Base-by-base conservation (phyloP, 2,329 filamentous ascomycete genomes). In the Penicillium occitanis region DNA sequence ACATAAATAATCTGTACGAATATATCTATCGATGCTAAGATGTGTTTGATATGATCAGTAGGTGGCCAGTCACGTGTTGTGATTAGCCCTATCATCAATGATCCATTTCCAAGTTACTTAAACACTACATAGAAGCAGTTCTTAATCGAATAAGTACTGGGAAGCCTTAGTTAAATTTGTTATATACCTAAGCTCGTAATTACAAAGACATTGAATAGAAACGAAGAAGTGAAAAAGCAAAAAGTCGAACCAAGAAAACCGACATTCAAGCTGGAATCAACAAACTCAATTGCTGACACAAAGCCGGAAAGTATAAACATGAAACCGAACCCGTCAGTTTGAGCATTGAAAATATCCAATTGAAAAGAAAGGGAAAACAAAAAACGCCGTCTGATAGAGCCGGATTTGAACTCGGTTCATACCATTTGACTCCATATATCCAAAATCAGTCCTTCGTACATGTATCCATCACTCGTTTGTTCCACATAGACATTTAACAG, bases 151-250 rank as follows among this genome's bases (percentile, higher is more conserved):
- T 3, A 37, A 42, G 5, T 28, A 42, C 28, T 17, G 14, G 14
- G 30, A 28, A 30, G 3, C 33, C 14, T 10, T 5, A 17, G 10
- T 7, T 7, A 33, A 8, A 17, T 19, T 42, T 42, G 13, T 35
- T 59, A 14, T 22, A 5, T 40, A 58, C n/a, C 35, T 42, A 44
- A 40, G 17, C 30, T n/a, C 13, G 1, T 25, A 44, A n/a, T 30
- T 60, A 60, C 8, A 19, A 60, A 60, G 57, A 44, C 57, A 60
- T 46, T 14, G 14, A 30, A 25, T 60, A 30, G 57, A 46, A 60
- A 60, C 14, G 57, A 44, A 59, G 55, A 37, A 17, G 14, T 28
- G 28, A 6, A 35, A 55, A 19, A n/a, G 11, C 3, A 30, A 19
- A 53, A 2, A 19, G 14, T 53, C 48, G 1, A 53, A 13, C 7